Evolutionary conservation across 106 monocot species (phyloP).

Genomic region (Dioscorea dumetorum): DNA sequence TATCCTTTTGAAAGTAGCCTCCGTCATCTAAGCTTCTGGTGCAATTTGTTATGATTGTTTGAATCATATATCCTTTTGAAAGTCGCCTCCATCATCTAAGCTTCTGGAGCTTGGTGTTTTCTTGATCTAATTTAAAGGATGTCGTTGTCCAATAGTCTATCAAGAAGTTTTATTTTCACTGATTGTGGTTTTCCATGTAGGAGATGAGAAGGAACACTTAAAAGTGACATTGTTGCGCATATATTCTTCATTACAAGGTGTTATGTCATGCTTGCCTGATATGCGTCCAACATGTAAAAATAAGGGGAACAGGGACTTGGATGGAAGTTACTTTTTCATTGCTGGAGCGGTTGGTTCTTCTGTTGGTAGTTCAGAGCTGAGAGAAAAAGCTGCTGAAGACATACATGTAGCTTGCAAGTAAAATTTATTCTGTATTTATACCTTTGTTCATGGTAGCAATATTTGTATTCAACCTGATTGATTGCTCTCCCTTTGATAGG

Average conservation of each 20-base stretch:
- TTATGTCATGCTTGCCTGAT: constrained; percentile 95
- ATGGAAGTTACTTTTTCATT: constrained; percentile 44
- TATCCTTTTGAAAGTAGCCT: too few species aligned
- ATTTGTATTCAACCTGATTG: constrained; percentile 2
- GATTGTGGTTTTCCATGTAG: constrained; percentile 21
- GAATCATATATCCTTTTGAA: too few species aligned
- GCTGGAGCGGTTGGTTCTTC: constrained; percentile 66
- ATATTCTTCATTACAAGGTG: constrained; percentile 83
- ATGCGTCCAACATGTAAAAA: constrained; percentile 56
- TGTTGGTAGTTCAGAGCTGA: constrained; percentile 82
- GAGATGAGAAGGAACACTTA: constrained; percentile 84
- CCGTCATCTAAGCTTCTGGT: too few species aligned
- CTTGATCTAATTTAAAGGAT: background rate
- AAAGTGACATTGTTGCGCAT: constrained; percentile 92
- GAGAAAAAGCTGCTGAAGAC: constrained; percentile 80
- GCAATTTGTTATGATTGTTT: too few species aligned
- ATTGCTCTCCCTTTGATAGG: constrained; percentile 27
- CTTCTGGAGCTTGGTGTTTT: too few species aligned
- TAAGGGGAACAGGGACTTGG: constrained; percentile 22
- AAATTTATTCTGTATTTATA: constrained; percentile 1
- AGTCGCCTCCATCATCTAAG: too few species aligned
- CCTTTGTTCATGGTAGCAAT: background rate
- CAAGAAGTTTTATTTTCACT: background rate
- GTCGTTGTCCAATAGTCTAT: background rate
- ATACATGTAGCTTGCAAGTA: constrained; percentile 90